Evolutionary conservation across 1,139 yeast species (phyloP).

Genomic region (Taphrina flavorubra): DNA sequence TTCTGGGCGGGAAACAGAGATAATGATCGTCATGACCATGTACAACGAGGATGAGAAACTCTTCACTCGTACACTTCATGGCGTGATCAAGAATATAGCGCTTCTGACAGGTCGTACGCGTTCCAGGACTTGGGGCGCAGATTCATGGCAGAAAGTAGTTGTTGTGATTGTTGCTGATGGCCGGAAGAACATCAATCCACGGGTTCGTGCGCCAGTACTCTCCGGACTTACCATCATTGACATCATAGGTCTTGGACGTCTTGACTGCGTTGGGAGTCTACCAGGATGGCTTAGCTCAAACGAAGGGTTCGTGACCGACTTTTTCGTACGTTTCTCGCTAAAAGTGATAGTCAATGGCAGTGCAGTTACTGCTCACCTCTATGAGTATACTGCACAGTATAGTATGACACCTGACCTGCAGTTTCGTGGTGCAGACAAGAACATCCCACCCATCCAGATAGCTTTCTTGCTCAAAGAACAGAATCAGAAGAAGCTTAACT

Average conservation of each 20-base stretch:
- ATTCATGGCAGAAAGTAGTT: slow-evolving; percentile 94
- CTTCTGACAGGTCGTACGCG: slow-evolving; percentile 80
- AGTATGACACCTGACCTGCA: slow-evolving; percentile 62
- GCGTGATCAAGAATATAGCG: slow-evolving; percentile 86
- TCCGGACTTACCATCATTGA: background rate
- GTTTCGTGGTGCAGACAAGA: slow-evolving; percentile 60
- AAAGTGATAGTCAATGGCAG: slow-evolving; percentile 60
- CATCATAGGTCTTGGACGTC: slow-evolving; percentile 60
- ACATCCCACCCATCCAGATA: slow-evolving; percentile 80
- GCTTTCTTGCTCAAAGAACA: slow-evolving; percentile 76
- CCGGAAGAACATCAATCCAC: slow-evolving; percentile 78
- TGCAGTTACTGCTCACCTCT: slow-evolving; percentile 86
- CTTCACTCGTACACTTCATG: slow-evolving; percentile 73
- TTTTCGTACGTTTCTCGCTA: no score
- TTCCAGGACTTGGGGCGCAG: slow-evolving; percentile 90
- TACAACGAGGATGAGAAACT: slow-evolving; percentile 79
- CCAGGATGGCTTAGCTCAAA: slow-evolving; percentile 93
- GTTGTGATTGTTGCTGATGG: slow-evolving; percentile 93
- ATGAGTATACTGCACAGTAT: slow-evolving; percentile 63
- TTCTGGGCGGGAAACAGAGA: slow-evolving; percentile 72
- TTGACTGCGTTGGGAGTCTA: slow-evolving; percentile 92
- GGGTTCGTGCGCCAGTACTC: slow-evolving; percentile 54
- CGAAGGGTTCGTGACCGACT: slow-evolving; percentile 49
- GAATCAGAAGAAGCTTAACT: slow-evolving; percentile 89
- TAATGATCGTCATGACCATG: slow-evolving; percentile 76